Evolutionary conservation across 1,284 basidiomycete genomes (phyloP).

Genomic region (Ceratobasidium sp.): DNA sequence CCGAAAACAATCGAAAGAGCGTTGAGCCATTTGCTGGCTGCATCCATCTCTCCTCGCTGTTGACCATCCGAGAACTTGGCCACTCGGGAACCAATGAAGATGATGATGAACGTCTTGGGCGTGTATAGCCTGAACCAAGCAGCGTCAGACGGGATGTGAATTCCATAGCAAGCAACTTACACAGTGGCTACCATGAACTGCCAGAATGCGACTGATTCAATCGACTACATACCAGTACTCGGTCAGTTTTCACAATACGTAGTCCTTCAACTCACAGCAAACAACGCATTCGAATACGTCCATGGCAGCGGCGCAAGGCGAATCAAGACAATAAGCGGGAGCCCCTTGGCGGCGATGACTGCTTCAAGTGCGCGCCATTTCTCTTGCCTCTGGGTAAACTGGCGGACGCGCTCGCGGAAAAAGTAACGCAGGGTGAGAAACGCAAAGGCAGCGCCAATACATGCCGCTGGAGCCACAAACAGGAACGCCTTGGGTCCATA

Average conservation of each 20-base stretch:
- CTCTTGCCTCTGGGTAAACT: slow-evolving; percentile 66
- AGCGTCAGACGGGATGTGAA: not conserved
- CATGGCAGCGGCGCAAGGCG: slow-evolving; percentile 83
- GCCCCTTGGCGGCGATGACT: slow-evolving; percentile 72
- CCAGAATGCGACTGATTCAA: slow-evolving; percentile 71
- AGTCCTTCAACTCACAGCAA: slow-evolving; percentile 64
- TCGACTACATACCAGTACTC: slow-evolving; percentile 57
- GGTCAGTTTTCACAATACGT: not conserved
- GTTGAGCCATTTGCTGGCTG: slow-evolving; percentile 72
- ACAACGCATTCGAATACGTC: slow-evolving; percentile 79
- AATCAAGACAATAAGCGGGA: slow-evolving; percentile 79
- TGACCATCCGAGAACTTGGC: slow-evolving; percentile 77
- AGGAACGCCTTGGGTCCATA: slow-evolving; percentile 78
- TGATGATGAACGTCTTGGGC: slow-evolving; percentile 72
- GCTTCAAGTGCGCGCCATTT: slow-evolving; percentile 79
- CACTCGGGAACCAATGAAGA: slow-evolving; percentile 78
- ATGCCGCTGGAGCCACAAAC: slow-evolving; percentile 65
- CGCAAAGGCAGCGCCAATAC: slow-evolving; percentile 69
- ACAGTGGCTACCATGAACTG: slow-evolving; percentile 74
- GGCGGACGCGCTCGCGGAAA: slow-evolving; percentile 61
- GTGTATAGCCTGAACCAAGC: slow-evolving; percentile 55
- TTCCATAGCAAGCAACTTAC: slow-evolving; percentile 17
- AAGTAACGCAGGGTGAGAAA: slow-evolving; percentile 68
- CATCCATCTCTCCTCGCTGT: slow-evolving; percentile 74
- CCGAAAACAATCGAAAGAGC: slow-evolving; percentile 63